phyloP scores from a whole-genome alignment of 306 rosid species.

The Biancaea sappan region DNA sequence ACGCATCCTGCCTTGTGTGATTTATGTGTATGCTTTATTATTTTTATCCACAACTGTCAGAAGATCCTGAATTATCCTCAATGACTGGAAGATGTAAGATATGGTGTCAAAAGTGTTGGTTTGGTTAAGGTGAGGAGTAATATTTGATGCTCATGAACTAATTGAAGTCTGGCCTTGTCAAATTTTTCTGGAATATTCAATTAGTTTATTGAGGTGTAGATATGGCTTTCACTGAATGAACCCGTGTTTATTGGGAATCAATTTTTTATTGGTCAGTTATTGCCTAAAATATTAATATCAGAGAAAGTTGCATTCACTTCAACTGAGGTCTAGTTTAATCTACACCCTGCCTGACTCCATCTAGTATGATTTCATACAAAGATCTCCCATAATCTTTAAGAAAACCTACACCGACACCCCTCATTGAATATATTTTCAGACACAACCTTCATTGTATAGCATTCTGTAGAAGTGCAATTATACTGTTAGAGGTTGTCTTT shows the following conservation, averaged over 20 bases:
- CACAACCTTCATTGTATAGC: not conserved
- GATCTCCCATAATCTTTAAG: not conserved
- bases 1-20: not conserved
- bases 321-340: not conserved
- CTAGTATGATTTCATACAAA: not conserved
- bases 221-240: not conserved
- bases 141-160: not conserved
- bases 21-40: not conserved
- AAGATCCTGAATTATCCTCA: not conserved
- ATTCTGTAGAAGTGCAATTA: not conserved
- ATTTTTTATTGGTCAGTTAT: not conserved
- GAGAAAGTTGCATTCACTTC: not conserved
- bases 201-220: not conserved
- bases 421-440: not conserved
- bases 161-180: not conserved
- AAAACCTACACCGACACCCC: not conserved
- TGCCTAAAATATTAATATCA: not conserved
- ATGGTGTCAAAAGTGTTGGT: not conserved
- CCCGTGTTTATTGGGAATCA: not conserved
- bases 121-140: not conserved
- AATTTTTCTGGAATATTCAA: not conserved
- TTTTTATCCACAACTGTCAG: not conserved
- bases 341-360: not conserved
- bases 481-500: not conserved
- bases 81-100: not conserved